These are phyloP conservation scores for Domatiomyces catenatus DNA, from an alignment of 2,329 filamentous ascomycete species.

Conservation along the genomic window DNA sequence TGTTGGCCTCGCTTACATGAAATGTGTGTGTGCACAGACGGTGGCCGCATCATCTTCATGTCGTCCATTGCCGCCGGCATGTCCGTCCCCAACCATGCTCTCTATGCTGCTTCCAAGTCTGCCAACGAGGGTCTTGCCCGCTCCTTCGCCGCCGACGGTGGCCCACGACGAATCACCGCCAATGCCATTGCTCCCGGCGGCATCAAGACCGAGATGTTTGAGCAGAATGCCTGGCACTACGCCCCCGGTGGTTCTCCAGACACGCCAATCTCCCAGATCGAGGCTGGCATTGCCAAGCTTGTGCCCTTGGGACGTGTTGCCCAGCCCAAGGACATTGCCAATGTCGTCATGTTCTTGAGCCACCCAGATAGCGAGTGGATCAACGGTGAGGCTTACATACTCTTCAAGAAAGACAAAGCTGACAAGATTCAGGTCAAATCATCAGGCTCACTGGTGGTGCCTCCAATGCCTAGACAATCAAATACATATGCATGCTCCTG, in stretches of 20 bases:
- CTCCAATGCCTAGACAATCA: conserved; percentile 9
- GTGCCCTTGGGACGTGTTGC: conserved; percentile 47
- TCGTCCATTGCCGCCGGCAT: conserved; percentile 43
- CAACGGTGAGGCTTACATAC: conserved; percentile 37
- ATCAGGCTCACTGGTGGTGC: conserved; percentile 15
- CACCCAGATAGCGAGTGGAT: conserved; percentile 49
- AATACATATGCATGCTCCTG: background rate
- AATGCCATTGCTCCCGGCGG: conserved; percentile 59
- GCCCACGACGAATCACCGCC: conserved; percentile 51
- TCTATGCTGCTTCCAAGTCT: conserved; percentile 59
- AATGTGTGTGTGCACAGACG: conserved; percentile 18
- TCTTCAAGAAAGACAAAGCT: background rate
- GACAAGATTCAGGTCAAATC: conserved; percentile 9
- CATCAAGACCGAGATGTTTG: conserved; percentile 65
- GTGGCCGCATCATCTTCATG: conserved; percentile 41
- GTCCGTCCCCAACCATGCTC: conserved; percentile 52
- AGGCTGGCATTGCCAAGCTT: conserved; percentile 38
- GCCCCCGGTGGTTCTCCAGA: conserved; percentile 39
- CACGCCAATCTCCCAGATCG: conserved; percentile 36
- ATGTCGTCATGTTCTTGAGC: conserved; percentile 41
- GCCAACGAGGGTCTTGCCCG: conserved; percentile 59
- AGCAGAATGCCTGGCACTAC: conserved; percentile 53
- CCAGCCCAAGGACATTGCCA: conserved; percentile 43
- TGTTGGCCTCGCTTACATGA: conserved; percentile 2
- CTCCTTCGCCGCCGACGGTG: conserved; percentile 56